phyloP scores from a whole-genome alignment of 169 alveolate species.

The Plasmodium chabaudi region DNA sequence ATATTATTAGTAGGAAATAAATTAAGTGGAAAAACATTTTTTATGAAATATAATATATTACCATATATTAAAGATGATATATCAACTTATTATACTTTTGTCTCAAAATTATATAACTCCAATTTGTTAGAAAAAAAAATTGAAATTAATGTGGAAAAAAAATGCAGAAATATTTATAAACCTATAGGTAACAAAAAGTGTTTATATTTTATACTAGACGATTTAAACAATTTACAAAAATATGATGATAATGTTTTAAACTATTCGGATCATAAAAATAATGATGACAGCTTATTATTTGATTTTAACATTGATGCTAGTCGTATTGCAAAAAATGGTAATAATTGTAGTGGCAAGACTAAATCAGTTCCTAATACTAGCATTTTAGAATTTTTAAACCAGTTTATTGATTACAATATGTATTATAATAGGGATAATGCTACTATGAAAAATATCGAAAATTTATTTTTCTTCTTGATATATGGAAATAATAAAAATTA shows the following conservation, averaged over 20 bases:
- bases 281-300: constrained; percentile 16
- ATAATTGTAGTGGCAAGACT: neutral
- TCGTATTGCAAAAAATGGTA: constrained; percentile 11
- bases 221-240: constrained; percentile 63
- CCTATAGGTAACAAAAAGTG: constrained; percentile 71
- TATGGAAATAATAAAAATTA: constrained; percentile 74
- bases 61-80: constrained; percentile 74
- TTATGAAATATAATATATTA: constrained; percentile 70
- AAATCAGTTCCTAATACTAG: constrained; percentile 16
- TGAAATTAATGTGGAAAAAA: constrained; percentile 72
- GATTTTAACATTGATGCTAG: constrained; percentile 38
- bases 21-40: constrained; percentile 76
- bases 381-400: constrained; percentile 64
- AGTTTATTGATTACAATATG: constrained; percentile 72
- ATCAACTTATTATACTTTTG: constrained; percentile 62
- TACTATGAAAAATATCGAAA: constrained; percentile 53
- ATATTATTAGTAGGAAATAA: constrained; percentile 62
- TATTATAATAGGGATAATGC: constrained; percentile 68
- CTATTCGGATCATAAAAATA: neutral
- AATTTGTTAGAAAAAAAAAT: constrained; percentile 62
- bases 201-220: constrained; percentile 68
- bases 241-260: constrained; percentile 12
- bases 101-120: constrained; percentile 64
- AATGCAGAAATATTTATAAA: constrained; percentile 73
- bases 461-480: constrained; percentile 68